Evolutionary conservation across 2,329 filamentous ascomycete genomes (phyloP).

Genomic region (Sporothrix variecibatus): DNA sequence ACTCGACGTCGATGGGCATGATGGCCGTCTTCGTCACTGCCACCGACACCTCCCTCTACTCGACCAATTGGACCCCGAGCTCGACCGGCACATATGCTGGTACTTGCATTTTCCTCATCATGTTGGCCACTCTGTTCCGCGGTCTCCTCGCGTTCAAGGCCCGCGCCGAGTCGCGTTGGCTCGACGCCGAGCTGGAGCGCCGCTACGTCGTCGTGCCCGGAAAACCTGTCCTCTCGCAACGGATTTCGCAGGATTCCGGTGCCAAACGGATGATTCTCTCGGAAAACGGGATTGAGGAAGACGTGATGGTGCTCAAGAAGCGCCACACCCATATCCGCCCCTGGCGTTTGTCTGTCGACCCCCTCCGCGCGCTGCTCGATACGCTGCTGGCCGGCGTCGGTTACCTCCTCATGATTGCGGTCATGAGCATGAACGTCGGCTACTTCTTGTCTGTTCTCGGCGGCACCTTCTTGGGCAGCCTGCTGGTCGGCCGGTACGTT

Average conservation of each 20-base stretch:
- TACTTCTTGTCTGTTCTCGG: slow-evolving; percentile 75
- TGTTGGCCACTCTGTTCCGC: slow-evolving; percentile 71
- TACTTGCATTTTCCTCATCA: slow-evolving; percentile 87
- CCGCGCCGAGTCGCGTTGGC: slow-evolving; percentile 64
- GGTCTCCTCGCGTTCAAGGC: slow-evolving; percentile 70
- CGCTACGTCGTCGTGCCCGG: slow-evolving; percentile 76
- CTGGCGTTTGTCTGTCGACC: slow-evolving; percentile 80
- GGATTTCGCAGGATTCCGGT: slow-evolving; percentile 59
- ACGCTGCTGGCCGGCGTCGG: slow-evolving; percentile 73
- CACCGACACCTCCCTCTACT: slow-evolving; percentile 55
- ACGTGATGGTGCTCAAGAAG: slow-evolving; percentile 70
- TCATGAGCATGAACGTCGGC: slow-evolving; percentile 82
- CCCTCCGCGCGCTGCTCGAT: slow-evolving; percentile 70
- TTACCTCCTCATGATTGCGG: slow-evolving; percentile 87
- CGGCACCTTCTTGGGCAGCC: slow-evolving; percentile 81
- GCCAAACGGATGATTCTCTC: slow-evolving; percentile 65
- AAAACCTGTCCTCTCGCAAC: slow-evolving; percentile 59
- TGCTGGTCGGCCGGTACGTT: slow-evolving; percentile 73
- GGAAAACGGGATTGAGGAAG: slow-evolving; percentile 78
- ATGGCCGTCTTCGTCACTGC: slow-evolving; percentile 59
- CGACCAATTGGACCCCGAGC: slow-evolving; percentile 71
- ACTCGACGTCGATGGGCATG: slow-evolving; percentile 25
- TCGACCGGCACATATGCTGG: slow-evolving; percentile 75
- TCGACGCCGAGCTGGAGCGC: slow-evolving; percentile 69
- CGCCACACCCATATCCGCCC: slow-evolving; percentile 58